phyloP scores from a whole-genome alignment of 495 filamentous ascomycete species.

The Penicillium odoratum region DNA sequence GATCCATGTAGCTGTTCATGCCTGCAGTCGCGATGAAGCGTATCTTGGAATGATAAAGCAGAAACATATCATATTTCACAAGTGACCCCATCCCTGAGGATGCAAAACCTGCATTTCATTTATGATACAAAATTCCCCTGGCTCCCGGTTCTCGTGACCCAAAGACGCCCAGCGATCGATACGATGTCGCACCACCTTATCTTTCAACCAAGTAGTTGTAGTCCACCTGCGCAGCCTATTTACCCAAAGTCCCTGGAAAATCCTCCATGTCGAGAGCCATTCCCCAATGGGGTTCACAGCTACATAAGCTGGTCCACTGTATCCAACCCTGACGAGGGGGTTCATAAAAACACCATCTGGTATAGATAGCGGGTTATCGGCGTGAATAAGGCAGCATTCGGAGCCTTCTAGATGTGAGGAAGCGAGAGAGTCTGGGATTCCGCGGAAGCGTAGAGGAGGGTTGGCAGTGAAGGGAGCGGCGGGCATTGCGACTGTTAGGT shows the following conservation, averaged over 20 bases:
- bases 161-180: slow-evolving; percentile 42
- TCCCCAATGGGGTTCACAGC: slow-evolving; percentile 42
- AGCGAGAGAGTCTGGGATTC: slow-evolving; percentile 68
- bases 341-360: slow-evolving; percentile 72
- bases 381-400: slow-evolving; percentile 83
- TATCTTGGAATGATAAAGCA: too few species aligned
- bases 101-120: slow-evolving; percentile 85
- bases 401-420: slow-evolving; percentile 69
- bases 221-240: slow-evolving; percentile 59
- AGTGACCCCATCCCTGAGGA: slow-evolving; percentile 74
- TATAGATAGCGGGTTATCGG: slow-evolving; percentile 60
- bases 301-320: slow-evolving; percentile 59
- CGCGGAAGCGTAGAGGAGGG: slow-evolving; percentile 62
- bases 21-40: too few species aligned
- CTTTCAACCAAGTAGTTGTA: slow-evolving; percentile 37
- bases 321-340: slow-evolving; percentile 74
- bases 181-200: slow-evolving; percentile 35
- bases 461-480: slow-evolving; percentile 55
- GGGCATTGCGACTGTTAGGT: slow-evolving; percentile 51
- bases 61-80: slow-evolving; percentile 36
- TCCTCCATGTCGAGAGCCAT: slow-evolving; percentile 41
- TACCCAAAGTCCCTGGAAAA: slow-evolving; percentile 52
- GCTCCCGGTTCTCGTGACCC: slow-evolving; percentile 45
- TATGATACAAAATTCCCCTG: slow-evolving; percentile 66
- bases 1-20: too few species aligned